Conservation (phyloP, 345 rosid species). For the Hibiscus syriacus region DNA sequence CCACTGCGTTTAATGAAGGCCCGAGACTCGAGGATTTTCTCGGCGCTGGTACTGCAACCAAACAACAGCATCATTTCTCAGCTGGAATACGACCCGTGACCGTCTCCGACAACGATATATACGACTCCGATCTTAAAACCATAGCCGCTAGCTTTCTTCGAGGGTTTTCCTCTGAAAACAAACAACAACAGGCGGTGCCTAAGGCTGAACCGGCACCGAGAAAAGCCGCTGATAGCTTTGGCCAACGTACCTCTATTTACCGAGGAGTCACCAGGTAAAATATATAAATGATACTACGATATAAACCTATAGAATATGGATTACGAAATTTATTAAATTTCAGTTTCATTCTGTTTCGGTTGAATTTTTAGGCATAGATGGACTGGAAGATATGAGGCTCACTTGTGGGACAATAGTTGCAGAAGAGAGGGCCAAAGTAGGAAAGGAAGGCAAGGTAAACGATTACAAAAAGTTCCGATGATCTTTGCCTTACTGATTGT, state of each 20-base stretch:
- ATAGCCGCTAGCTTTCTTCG: constrained; percentile 75
- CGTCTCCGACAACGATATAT: constrained; percentile 24
- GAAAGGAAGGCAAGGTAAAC: constrained; percentile 5
- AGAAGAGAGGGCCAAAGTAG: constrained; percentile 3
- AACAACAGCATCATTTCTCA: constrained; percentile 19
- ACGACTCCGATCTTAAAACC: constrained; percentile 66
- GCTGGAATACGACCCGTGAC: constrained; percentile 23
- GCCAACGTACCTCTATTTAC: constrained; percentile 88
- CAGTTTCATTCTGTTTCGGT: background rate
- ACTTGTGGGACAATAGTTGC: constrained; percentile 8
- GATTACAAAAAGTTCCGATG: too few species aligned
- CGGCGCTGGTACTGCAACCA: constrained; percentile 27
- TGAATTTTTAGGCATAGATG: constrained; percentile 4
- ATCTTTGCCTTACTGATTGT: too few species aligned
- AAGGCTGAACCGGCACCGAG: constrained; percentile 34
- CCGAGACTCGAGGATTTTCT: constrained; percentile 77
- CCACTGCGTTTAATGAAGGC: constrained; percentile 31
- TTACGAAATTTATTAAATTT: background rate
- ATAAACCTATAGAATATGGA: background rate
- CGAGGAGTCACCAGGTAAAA: constrained; percentile 80
- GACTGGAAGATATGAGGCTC: constrained; percentile 8
- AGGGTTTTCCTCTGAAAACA: constrained; percentile 33
- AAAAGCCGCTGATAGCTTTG: constrained; percentile 59
- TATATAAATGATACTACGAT: background rate
- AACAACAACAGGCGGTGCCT: constrained; percentile 17